Evolutionary conservation across 495 filamentous ascomycete genomes (phyloP).

Genomic region (Lepraria neglecta): DNA sequence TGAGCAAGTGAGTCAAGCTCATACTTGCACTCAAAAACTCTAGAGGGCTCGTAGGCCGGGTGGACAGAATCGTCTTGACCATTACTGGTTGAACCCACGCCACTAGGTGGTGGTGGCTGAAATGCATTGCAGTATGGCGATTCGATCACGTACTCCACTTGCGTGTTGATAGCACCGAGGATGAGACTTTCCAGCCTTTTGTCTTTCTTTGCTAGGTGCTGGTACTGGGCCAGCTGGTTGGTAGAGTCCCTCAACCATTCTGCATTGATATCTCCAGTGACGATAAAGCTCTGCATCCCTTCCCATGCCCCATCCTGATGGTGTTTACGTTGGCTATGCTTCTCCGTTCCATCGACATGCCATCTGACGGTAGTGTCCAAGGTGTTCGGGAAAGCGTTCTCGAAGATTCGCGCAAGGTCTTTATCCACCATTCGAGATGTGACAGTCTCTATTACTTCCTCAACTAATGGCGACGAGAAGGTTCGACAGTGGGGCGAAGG

Average conservation of each 20-base stretch:
- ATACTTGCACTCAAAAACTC: constrained; percentile 98
- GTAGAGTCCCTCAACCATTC: constrained; percentile 98
- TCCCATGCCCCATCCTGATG: constrained; percentile 54
- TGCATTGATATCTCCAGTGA: constrained; percentile 97
- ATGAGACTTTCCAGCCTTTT: constrained; percentile 68
- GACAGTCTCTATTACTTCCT: constrained; percentile 78
- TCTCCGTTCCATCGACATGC: constrained; percentile 52
- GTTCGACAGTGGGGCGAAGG: constrained; percentile 76
- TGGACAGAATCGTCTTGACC: constrained; percentile 80
- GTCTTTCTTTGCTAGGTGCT: constrained; percentile 74
- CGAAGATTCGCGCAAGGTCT: constrained; percentile 88
- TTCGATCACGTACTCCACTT: constrained; percentile 87
- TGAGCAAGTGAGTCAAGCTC: constrained; percentile 92
- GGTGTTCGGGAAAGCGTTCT: constrained; percentile 96
- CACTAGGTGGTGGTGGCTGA: constrained; percentile 82
- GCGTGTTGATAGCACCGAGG: constrained; percentile 92
- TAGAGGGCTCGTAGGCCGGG: constrained; percentile 71
- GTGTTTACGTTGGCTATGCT: constrained; percentile 34
- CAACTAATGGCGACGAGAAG: constrained; percentile 77
- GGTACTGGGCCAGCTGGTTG: constrained; percentile 89
- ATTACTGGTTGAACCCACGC: constrained; percentile 59
- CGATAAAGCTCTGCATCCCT: constrained; percentile 86
- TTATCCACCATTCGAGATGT: constrained; percentile 73
- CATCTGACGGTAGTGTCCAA: constrained; percentile 85
- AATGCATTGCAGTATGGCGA: constrained; percentile 98